Percentiles rank a stretch among this genome's conserved stretches.
These are phyloP conservation scores for Herpetomonas samuelpessoai DNA, from an alignment of 208 protist species.

Conservation along the genomic window DNA sequence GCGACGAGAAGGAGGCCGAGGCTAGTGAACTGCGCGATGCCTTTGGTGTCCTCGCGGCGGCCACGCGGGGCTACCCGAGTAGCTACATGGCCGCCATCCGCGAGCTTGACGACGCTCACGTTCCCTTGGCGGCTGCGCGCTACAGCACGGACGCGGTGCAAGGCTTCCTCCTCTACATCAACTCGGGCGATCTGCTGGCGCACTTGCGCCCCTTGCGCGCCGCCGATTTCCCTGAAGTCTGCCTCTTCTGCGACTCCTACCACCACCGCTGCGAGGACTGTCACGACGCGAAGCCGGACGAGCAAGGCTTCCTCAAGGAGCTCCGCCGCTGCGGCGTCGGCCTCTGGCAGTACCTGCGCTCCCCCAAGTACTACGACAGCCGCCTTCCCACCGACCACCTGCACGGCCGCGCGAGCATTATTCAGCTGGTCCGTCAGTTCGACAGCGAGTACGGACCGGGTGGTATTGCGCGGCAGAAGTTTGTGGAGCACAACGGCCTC, in stretches of 20 bases:
- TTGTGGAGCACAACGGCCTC: conserved; percentile 70
- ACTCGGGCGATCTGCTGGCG: conserved; percentile 66
- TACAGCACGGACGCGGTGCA: conserved; percentile 85
- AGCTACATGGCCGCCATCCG: conserved; percentile 56
- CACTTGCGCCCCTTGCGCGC: conserved; percentile 63
- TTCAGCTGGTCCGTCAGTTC: conserved; percentile 55
- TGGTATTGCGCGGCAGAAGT: conserved; percentile 61
- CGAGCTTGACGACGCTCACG: conserved; percentile 64
- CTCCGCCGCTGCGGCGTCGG: conserved; percentile 57
- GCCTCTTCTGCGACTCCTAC: conserved; percentile 78
- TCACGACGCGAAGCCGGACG: conserved; percentile 35
- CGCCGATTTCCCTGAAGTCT: conserved; percentile 76
- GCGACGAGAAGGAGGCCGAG: conserved; percentile 23
- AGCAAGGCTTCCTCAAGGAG: conserved; percentile 66
- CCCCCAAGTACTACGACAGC: conserved; percentile 59
- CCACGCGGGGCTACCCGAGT: conserved; percentile 36
- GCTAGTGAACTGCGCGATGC: conserved; percentile 49
- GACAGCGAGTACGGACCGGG: conserved; percentile 71
- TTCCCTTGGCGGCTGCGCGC: conserved; percentile 76
- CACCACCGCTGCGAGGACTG: conserved; percentile 73
- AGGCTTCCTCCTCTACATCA: conserved; percentile 74
- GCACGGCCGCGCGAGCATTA: conserved; percentile 49
- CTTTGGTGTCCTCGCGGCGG: conserved; percentile 34
- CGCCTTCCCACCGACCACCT: conserved; percentile 63
- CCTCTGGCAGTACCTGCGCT: conserved; percentile 71